Evolutionary conservation across 23 red algal genomes (phyloP).

Genomic region (Rhodosorus marinus): DNA sequence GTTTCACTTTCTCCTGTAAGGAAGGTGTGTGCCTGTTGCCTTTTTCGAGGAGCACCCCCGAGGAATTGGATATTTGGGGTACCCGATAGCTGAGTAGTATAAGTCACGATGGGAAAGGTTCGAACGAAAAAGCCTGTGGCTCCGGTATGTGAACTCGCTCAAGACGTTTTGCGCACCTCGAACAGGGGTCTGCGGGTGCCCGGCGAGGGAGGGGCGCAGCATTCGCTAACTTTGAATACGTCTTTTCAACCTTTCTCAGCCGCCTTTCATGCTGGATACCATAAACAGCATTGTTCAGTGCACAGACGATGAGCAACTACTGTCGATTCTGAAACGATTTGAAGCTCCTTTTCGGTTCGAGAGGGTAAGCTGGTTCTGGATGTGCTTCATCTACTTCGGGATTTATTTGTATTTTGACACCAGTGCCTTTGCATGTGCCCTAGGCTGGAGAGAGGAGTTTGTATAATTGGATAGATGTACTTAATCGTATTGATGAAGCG

Average conservation of each 20-base stretch:
- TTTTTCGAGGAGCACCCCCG: neutral
- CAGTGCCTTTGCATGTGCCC: no score
- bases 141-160: conserved; percentile 8
- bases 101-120: conserved; percentile 5
- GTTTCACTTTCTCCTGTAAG: no score
- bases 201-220: neutral
- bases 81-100: neutral
- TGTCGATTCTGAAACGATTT: conserved; percentile 8
- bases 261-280: neutral
- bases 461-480: conserved; percentile 31
- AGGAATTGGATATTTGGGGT: neutral
- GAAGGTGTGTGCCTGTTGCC: no score
- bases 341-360: conserved; percentile 35
- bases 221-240: neutral
- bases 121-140: conserved; percentile 10
- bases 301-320: conserved; percentile 12
- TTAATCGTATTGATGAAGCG: conserved; percentile 35
- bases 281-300: conserved; percentile 7
- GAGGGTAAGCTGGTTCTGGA: no score
- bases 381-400: no score
- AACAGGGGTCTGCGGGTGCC: neutral
- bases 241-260: neutral
- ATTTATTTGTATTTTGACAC: no score
- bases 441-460: conserved; percentile 39
- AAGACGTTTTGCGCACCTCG: neutral